Percentiles rank a stretch among this genome's conserved stretches.
These are phyloP conservation scores for Physocladia obscura DNA, from an alignment of 192 early-diverging fungal species.

Conservation along the genomic window DNA sequence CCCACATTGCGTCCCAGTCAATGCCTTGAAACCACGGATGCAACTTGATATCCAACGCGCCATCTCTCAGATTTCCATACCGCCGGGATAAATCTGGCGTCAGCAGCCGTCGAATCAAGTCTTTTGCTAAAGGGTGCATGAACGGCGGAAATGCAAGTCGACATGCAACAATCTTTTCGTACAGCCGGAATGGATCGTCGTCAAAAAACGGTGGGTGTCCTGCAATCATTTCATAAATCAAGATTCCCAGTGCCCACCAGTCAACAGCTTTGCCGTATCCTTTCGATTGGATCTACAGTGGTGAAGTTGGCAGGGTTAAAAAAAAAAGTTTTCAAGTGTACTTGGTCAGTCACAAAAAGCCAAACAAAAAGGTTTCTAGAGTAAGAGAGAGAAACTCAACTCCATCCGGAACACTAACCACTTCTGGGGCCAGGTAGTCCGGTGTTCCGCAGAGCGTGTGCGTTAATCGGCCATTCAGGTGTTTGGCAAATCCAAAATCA, in stretches of 20 bases:
- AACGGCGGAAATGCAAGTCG: conserved; percentile 70
- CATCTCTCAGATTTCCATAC: conserved; percentile 74
- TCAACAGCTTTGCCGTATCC: conserved; percentile 92
- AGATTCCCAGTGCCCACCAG: conserved; percentile 92
- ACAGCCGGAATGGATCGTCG: conserved; percentile 71
- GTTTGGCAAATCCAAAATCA: conserved; percentile 80
- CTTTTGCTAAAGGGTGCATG: conserved; percentile 73
- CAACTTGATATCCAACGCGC: conserved; percentile 84
- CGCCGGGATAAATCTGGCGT: conserved; percentile 74
- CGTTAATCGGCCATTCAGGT: conserved; percentile 65
- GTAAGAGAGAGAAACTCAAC: conserved; percentile 6
- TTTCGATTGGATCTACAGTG: conserved; percentile 68
- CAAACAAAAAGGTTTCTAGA: background rate
- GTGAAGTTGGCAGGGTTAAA: background rate
- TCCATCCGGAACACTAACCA: conserved; percentile 33
- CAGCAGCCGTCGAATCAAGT: conserved; percentile 69
- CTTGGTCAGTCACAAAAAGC: background rate
- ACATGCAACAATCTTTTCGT: conserved; percentile 72
- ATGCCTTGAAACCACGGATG: conserved; percentile 95
- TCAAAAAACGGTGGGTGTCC: conserved; percentile 74
- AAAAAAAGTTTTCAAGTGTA: background rate
- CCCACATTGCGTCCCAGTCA: conserved; percentile 80
- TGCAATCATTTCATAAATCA: conserved; percentile 72
- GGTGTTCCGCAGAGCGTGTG: conserved; percentile 81
- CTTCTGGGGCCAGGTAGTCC: conserved; percentile 77